These are phyloP conservation scores for Petunia hybrid DNA, from an alignment of 305 asterid genomes.

Conservation along the genomic window DNA sequence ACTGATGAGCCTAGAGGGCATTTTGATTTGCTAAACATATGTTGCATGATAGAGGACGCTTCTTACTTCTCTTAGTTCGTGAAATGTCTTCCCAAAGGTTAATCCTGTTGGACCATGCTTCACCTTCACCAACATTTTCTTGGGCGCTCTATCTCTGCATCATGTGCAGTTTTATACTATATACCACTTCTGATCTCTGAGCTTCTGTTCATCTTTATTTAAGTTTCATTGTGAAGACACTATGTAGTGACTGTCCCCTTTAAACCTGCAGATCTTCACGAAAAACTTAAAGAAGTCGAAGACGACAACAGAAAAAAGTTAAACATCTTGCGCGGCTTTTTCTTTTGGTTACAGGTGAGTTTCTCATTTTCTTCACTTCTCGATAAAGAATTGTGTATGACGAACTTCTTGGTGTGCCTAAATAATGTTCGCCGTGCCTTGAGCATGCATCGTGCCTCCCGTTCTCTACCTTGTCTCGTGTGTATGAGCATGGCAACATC, in stretches of 20 bases:
- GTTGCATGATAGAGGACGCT: neutral
- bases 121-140: neutral
- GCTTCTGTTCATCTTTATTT: constrained; percentile 11
- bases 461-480: neutral
- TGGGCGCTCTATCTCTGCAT: neutral
- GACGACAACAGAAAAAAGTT: constrained; percentile 18
- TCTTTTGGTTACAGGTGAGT: constrained; percentile 40
- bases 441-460: neutral
- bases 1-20: neutral
- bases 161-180: neutral
- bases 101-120: neutral
- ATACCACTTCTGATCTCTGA: neutral
- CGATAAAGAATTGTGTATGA: neutral
- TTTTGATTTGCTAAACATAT: constrained; percentile 1
- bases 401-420: constrained; percentile 1
- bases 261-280: constrained; percentile 32
- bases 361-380: neutral
- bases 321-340: constrained; percentile 35
- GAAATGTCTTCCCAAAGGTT: neutral
- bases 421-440: neutral
- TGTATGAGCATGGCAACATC: neutral
- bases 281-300: constrained; percentile 24
- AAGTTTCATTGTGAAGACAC: neutral
- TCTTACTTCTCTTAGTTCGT: neutral
- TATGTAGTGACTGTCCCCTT: constrained; percentile 7